Base-by-base conservation (phyloP, 768 basidiomycete species). In the Auricularia heimuer region DNA sequence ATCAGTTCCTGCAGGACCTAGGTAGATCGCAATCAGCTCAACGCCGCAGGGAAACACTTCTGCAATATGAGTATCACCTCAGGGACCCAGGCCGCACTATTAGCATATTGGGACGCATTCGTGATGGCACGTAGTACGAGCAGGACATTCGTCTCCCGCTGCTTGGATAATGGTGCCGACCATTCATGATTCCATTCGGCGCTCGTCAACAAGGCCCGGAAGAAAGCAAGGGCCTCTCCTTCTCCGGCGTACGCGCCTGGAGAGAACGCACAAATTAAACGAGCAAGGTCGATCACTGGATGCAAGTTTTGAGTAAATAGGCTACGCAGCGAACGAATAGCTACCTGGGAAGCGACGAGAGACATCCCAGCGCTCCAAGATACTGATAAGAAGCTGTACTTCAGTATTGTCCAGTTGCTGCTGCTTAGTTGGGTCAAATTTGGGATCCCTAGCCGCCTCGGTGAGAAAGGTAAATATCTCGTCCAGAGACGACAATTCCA, bases 131-230 rank as follows among this genome's bases (percentile, higher is more conserved):
- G 83, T 61, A 97, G 77, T 1, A 89, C 79, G 33, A 99, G 80
- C 66, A 96, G 78, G 1, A 87, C 80, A 71, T 98, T 98, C 18
- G 88, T 96, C 73, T 97, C 94, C 65, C 87, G 79, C 6, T 85
- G 74, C 75, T 93, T 97, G 3, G 79, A 73, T 42, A 88, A 73
- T 0, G 87, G 80, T n/a, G 74, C 72, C 35, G 77, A 70, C 82
- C 85, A 85, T 1, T 83, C 78, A 36, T 78, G 68, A 62, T 72
- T 72, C 87, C 89, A 91, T 62, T 88, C 87, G 2, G 87, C 82
- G 14, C 86, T 89, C 63, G 77, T 77, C 73, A 93, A 84, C 11
- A 95, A 73, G 1, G 82, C 76, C 21, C 83, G 79, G 24, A 89
- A 80, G 72, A 89, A 86, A 21, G 73, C 75, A 45, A 81, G 78